These are phyloP conservation scores for Cyclotella distinguenda DNA, from an alignment of 108 stramenopile genomes.

Conservation along the genomic window DNA sequence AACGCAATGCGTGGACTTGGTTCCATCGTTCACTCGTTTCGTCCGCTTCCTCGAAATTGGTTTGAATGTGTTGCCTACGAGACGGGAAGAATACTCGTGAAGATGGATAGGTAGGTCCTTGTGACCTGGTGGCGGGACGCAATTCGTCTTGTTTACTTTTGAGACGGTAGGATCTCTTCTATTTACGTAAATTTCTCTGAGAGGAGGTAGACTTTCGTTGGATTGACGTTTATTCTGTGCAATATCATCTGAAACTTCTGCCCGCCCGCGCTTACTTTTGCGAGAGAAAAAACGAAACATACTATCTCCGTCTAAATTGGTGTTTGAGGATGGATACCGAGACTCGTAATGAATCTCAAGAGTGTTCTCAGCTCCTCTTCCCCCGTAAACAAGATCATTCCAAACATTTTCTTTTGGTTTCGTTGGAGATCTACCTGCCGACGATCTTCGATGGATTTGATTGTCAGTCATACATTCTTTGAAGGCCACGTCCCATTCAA, in stretches of 20 bases:
- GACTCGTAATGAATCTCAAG: not conserved
- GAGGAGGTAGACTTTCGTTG: conserved; percentile 30
- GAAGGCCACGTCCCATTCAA: conserved; percentile 36
- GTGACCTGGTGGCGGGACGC: conserved; percentile 22
- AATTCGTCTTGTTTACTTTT: conserved; percentile 5
- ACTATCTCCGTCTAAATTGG: not conserved
- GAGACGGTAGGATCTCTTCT: not conserved
- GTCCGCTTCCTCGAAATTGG: conserved; percentile 35
- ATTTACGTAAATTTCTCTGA: conserved; percentile 30
- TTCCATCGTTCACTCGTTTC: conserved; percentile 28
- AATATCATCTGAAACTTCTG: not conserved
- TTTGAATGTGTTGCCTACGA: conserved; percentile 46
- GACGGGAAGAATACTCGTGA: conserved; percentile 36
- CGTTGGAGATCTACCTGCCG: not conserved
- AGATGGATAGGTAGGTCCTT: conserved; percentile 48
- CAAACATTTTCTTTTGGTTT: conserved; percentile 20
- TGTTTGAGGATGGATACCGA: not conserved
- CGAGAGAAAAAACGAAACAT: conserved; percentile 44
- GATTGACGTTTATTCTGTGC: not conserved
- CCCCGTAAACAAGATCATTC: conserved; percentile 35
- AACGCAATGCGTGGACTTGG: conserved; percentile 34
- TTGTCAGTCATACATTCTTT: not conserved
- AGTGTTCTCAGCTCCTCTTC: not conserved
- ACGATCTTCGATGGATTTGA: conserved; percentile 16
- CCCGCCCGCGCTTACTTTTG: conserved; percentile 8